These are phyloP conservation scores for Borovskyia barvae DNA, from an alignment of 208 protist genomes.

Conservation along the genomic window DNA sequence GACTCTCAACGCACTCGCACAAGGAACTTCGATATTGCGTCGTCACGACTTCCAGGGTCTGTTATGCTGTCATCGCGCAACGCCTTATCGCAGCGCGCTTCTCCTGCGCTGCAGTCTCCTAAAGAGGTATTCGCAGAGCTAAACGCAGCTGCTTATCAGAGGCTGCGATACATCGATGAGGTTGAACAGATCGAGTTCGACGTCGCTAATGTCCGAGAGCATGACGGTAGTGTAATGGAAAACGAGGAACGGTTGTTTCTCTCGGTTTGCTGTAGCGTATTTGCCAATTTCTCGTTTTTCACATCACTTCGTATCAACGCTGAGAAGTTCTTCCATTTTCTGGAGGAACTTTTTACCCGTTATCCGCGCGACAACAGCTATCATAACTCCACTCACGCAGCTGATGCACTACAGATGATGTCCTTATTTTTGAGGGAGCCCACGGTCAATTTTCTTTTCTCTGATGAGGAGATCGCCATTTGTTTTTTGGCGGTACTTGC, in stretches of 20 bases:
- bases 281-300: constrained; percentile 82
- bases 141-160: constrained; percentile 67
- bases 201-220: constrained; percentile 54
- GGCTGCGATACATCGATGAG: constrained; percentile 76
- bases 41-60: constrained; percentile 19
- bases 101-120: constrained; percentile 59
- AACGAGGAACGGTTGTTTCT: constrained; percentile 78
- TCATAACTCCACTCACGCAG: constrained; percentile 79
- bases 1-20: constrained; percentile 10
- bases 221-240: constrained; percentile 72
- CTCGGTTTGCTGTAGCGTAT: constrained; percentile 77
- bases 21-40: constrained; percentile 32
- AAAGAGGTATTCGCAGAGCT: constrained; percentile 65
- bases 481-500: constrained; percentile 69
- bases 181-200: constrained; percentile 80
- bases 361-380: constrained; percentile 70
- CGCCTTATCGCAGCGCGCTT: constrained; percentile 11
- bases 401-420: constrained; percentile 82
- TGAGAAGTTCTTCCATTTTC: constrained; percentile 65
- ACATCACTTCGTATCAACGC: constrained; percentile 44
- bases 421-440: constrained; percentile 78
- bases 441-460: constrained; percentile 70
- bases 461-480: constrained; percentile 82
- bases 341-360: constrained; percentile 49
- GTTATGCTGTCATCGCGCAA: constrained; percentile 2